Conservation (phyloP, 495 filamentous ascomycete species). For the Saxophila tyrrhenica region DNA sequence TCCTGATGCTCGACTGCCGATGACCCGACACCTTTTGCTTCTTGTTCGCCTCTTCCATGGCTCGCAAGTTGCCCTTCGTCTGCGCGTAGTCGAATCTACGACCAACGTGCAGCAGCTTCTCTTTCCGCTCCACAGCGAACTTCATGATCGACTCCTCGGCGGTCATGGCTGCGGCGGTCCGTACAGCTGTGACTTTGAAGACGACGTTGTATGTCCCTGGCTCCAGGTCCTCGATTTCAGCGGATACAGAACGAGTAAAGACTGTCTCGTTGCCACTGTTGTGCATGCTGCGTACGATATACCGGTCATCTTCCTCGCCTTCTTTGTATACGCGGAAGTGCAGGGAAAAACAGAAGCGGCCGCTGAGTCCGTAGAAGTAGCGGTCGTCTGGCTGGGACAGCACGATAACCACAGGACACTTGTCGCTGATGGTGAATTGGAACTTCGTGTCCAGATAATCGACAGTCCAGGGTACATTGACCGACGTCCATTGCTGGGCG, state of each 20-base stretch:
- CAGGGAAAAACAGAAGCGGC: slow-evolving; percentile 68
- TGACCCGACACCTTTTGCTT: slow-evolving; percentile 30
- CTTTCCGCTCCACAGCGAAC: slow-evolving; percentile 50
- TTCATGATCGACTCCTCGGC: slow-evolving; percentile 46
- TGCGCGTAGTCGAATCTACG: slow-evolving; percentile 14
- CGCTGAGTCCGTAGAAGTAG: slow-evolving; percentile 73
- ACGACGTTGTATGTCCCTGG: slow-evolving; percentile 70
- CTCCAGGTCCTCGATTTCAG: slow-evolving; percentile 64
- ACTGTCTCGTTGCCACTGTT: slow-evolving; percentile 44
- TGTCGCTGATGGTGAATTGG: slow-evolving; percentile 51
- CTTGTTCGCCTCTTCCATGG: slow-evolving; percentile 20
- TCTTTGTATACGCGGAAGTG: slow-evolving; percentile 69
- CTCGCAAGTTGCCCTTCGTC: slow-evolving; percentile 14
- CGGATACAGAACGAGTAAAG: slow-evolving; percentile 56
- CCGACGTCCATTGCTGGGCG: slow-evolving; percentile 70
- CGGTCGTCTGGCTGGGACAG: slow-evolving; percentile 75
- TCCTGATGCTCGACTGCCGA: slow-evolving; percentile 18
- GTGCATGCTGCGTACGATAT: slow-evolving; percentile 67
- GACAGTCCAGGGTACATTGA: slow-evolving; percentile 74
- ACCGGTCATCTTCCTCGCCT: slow-evolving; percentile 62
- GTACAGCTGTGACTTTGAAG: slow-evolving; percentile 63
- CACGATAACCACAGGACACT: slow-evolving; percentile 63
- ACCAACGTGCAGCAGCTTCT: slow-evolving; percentile 48
- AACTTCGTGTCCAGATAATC: slow-evolving; percentile 83
- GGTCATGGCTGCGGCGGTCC: background rate